Conservation (phyloP, 768 basidiomycete species). For the Flagelloscypha sp. region DNA sequence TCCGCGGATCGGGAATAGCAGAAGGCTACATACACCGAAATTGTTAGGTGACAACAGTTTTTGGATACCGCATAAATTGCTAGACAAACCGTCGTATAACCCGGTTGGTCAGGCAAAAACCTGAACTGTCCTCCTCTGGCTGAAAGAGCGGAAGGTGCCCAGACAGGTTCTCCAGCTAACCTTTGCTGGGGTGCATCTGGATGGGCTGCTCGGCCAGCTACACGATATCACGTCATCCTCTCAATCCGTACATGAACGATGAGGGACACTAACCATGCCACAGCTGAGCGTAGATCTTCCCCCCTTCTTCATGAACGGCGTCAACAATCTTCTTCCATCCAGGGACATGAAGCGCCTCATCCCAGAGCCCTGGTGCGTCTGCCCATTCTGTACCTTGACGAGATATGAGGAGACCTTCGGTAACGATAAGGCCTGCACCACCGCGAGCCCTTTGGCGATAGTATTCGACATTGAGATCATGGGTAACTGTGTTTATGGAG, state of each 20-base stretch:
- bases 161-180: slow-evolving; percentile 18
- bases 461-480: slow-evolving; percentile 23
- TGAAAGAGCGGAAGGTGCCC: slow-evolving; percentile 17
- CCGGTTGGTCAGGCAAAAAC: slow-evolving; percentile 17
- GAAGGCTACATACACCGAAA: too few species aligned
- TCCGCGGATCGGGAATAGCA: slow-evolving; percentile 22
- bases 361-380: slow-evolving; percentile 28
- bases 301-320: slow-evolving; percentile 26
- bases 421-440: slow-evolving; percentile 25
- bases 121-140: slow-evolving; percentile 22
- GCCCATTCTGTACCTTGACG: slow-evolving; percentile 27
- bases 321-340: slow-evolving; percentile 26
- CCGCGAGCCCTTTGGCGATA: slow-evolving; percentile 25
- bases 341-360: slow-evolving; percentile 19
- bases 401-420: slow-evolving; percentile 23
- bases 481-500: slow-evolving; percentile 18
- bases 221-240: background rate
- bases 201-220: slow-evolving; percentile 12
- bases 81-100: slow-evolving; percentile 17
- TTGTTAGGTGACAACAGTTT: too few species aligned
- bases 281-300: slow-evolving; percentile 23
- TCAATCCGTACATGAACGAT: background rate
- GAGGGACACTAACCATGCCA: slow-evolving; percentile 15
- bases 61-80: background rate
- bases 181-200: slow-evolving; percentile 21